Base-by-base conservation (phyloP, 108 stramenopile species). In the Seminavis robusta region DNA sequence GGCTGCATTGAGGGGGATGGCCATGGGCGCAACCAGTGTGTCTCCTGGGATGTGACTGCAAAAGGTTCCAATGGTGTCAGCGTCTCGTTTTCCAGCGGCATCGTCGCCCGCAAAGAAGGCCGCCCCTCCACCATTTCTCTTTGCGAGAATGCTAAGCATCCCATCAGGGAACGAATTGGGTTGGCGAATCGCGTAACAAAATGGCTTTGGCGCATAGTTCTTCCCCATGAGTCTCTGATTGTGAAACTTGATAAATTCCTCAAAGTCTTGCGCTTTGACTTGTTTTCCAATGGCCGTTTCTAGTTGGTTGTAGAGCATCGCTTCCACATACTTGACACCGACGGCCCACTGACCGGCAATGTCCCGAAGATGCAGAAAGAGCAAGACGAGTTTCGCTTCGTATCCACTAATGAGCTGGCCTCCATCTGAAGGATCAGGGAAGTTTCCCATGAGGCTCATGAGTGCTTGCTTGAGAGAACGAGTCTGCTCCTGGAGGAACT, bases 281-380 rank as follows among this genome's bases (percentile, higher is more conserved):
- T 51, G 49, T 47, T 83, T 86, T 17, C 85, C 85, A 52, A 86
- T 77, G 11, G 80, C 80, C 10, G 59, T 23, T 44, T 51, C 25
- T 3, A 81, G 53, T 45, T 81, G 76, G 4, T 43, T 41, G 31
- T 61, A 61, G 31, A 81, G 48, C 73, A 78, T 77, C 0, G 71
- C 50, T 44, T 83, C 81, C 17, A 86, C 45, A 41, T 75, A 74
- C 20, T 44, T 53, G 8, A 63, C 21, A 3, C 64, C 43, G 10
- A 30, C 11, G 15, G 15, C 15, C 19, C 21, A 57, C 43, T 48
- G 46, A 7, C 40, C 24, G 8, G 39, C 39, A 24, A 70, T 56
- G 25, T 47, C 15, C 3, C 31, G 32, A 11, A 43, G 26, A 44
- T 70, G 69, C 1, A 20, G 13, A 20, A 29, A 53, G 4, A 56